Conservation (phyloP, 2,329 filamentous ascomycete species). For the Botrytis hyacinthi region DNA sequence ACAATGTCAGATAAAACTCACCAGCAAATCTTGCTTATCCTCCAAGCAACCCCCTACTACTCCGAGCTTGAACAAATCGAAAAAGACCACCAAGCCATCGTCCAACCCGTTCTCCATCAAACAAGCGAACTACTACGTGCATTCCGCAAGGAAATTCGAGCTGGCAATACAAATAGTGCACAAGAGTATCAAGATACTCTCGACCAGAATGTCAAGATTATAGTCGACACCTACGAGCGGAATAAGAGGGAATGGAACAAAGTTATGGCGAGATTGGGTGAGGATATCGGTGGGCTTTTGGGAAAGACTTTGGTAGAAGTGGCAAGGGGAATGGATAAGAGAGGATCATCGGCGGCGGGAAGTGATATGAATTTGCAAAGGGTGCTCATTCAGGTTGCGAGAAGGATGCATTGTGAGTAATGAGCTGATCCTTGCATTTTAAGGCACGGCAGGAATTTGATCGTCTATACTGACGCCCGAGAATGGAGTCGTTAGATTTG, state of each 20-base stretch:
- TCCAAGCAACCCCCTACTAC: not conserved
- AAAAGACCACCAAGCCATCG: not conserved
- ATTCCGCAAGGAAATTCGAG: not conserved
- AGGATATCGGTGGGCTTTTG: not conserved
- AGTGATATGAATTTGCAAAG: not conserved
- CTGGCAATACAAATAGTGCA: not conserved
- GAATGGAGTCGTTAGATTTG: not conserved
- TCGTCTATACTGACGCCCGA: not conserved
- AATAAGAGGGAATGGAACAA: not conserved
- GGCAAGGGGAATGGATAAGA: not conserved
- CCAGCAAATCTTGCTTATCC: not conserved
- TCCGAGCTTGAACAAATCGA: not conserved
- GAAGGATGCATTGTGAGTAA: not conserved
- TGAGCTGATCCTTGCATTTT: too few species aligned
- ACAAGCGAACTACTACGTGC: not conserved
- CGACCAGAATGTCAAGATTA: not conserved
- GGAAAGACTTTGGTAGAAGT: not conserved
- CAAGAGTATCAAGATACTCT: not conserved
- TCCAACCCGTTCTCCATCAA: not conserved
- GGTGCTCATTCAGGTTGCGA: not conserved
- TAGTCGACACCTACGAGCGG: not conserved
- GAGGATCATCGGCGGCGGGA: fast-evolving
- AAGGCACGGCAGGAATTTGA: not conserved
- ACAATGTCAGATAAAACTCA: not conserved
- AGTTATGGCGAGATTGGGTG: not conserved